These are phyloP conservation scores for Eugenia klotzschiana DNA, from an alignment of 441 rosid species.

Conservation along the genomic window DNA sequence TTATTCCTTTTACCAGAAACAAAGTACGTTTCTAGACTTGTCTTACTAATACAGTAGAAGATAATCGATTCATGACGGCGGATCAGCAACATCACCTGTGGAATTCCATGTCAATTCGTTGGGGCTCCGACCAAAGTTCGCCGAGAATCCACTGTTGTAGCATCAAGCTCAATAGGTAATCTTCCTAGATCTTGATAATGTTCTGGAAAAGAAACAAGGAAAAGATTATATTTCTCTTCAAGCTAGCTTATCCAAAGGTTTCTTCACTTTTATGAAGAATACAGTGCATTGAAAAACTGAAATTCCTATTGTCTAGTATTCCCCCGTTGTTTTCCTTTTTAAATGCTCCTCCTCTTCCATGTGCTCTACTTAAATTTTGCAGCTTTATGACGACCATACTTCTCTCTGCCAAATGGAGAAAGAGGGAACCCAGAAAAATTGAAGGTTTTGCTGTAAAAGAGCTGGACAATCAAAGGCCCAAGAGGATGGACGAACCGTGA, in stretches of 20 bases:
- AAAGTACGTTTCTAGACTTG: neutral
- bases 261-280: neutral
- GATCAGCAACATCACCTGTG: neutral
- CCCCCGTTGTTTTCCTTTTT: neutral
- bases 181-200: neutral
- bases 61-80: neutral
- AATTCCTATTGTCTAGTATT: neutral
- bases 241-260: neutral
- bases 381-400: neutral
- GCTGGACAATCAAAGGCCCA: neutral
- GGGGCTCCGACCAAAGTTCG: neutral
- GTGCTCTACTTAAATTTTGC: neutral
- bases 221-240: neutral
- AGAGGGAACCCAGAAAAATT: neutral
- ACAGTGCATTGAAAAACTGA: neutral
- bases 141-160: neutral
- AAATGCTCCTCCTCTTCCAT: neutral
- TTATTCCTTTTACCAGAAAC: neutral
- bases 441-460: neutral
- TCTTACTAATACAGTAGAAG: neutral
- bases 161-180: neutral
- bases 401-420: neutral
- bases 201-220: neutral
- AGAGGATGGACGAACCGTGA: neutral
- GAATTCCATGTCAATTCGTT: neutral